These are phyloP conservation scores for Codiaeum variegatum DNA, from an alignment of 441 rosid species.

Conservation along the genomic window DNA sequence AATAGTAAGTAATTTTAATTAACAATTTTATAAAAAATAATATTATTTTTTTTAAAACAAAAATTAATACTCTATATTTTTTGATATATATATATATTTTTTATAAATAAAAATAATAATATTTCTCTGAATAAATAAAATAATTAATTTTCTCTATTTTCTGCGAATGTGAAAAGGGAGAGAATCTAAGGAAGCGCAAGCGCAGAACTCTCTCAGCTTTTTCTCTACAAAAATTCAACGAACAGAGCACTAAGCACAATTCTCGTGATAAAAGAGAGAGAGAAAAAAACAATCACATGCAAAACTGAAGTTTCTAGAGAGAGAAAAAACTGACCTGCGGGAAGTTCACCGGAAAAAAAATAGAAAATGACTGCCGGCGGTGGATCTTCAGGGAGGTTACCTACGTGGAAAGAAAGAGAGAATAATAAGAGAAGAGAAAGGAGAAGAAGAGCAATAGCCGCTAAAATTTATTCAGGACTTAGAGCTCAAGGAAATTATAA, in stretches of 20 bases:
- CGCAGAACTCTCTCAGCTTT: constrained; percentile 7
- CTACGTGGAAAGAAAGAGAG: constrained; percentile 94
- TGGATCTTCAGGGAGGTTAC: constrained; percentile 53
- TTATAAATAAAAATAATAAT: too few species aligned
- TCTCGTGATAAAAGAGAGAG: constrained; percentile 5
- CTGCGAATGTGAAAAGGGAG: constrained; percentile 19
- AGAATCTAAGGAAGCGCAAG: neutral
- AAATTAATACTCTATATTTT: too few species aligned
- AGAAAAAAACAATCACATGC: neutral
- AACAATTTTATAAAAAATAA: too few species aligned
- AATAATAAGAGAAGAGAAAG: constrained; percentile 91
- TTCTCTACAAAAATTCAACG: neutral
- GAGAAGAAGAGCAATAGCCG: constrained; percentile 87
- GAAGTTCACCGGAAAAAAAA: constrained; percentile 18
- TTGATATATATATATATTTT: too few species aligned
- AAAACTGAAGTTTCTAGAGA: constrained; percentile 4
- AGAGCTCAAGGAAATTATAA: constrained; percentile 81
- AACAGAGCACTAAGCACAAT: neutral
- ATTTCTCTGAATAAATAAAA: neutral
- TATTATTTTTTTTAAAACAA: too few species aligned
- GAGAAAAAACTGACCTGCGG: neutral
- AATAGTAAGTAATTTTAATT: too few species aligned
- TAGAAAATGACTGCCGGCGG: constrained; percentile 71
- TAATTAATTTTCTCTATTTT: neutral
- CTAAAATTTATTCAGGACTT: constrained; percentile 83